Evolutionary conservation across 768 basidiomycete species (phyloP), one percentile per base, ranked within the genome.

Genomic region (Trametes gibbosa): DNA sequence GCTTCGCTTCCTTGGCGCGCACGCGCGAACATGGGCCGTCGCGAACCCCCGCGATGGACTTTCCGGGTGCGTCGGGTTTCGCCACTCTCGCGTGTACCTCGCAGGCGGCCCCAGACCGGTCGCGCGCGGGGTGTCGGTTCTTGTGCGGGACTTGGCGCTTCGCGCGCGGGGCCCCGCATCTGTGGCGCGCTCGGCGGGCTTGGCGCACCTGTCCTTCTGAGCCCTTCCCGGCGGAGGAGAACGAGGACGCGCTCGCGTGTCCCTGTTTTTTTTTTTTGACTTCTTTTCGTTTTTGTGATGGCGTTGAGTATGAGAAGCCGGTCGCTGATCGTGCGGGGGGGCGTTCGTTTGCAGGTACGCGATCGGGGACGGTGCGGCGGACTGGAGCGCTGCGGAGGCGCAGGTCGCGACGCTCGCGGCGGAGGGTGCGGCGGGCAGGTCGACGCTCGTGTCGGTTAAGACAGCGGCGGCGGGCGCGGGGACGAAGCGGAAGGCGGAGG

Each of bases 371-470:
- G 71, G 76, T 0, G 76, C 80, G 16, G 75, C 81, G 27, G 91
- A 96, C 70, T 96, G 92, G 89, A 76, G 79, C 37, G 72, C 73
- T 25, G 93, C 90, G 4, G 88, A 93, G 69, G 76, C 79, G 21
- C 91, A 94, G 69, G 84, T 95, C 3, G 72, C 79, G 35, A 77
- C 77, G 49, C 68, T 84, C 16, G 72, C 75, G 53, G 60, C 49
- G 43, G 74, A 72, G 23, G 78, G 73, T 3, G 73, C 68, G 17
- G 68, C 58, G 16, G 80, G 79, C 34, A 84, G 81, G 55, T 82
- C 86, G 32, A 88, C 87, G 0, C 82, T 95, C 14, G 81, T 96
- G 43, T 94, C 89, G 66, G 80, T 97, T 21, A 92, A 89, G 71
- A n/a, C n/a, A n/a, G 73, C 76, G 6, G 73, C 70, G 4, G 64